Percentiles rank a stretch among this genome's conserved stretches.
Conservation (phyloP, 2,329 filamentous ascomycete species). For the Pseudocercospora fijiensis region DNA sequence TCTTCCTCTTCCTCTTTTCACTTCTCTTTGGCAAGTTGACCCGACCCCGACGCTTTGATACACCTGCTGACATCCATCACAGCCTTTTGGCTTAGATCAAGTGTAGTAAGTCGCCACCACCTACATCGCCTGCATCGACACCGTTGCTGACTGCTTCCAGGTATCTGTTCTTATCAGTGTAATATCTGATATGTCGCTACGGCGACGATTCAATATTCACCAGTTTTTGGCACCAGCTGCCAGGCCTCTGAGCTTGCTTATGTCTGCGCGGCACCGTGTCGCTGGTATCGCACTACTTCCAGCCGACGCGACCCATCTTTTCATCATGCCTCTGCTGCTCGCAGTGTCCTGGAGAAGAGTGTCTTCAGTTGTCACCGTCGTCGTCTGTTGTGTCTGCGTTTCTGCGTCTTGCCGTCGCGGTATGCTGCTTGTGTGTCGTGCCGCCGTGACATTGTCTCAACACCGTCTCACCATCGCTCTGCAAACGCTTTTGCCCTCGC, state of each 20-base stretch:
- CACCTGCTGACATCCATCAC: not conserved
- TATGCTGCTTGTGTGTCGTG: not conserved
- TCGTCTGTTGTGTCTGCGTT: not conserved
- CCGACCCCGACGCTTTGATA: not conserved
- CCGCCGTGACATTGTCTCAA: not conserved
- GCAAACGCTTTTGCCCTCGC: not conserved
- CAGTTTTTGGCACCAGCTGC: not conserved
- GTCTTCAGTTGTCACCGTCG: not conserved
- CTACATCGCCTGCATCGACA: not conserved
- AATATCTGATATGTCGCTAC: constrained; percentile 1
- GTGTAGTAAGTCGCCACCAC: not conserved
- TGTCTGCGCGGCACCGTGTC: not conserved
- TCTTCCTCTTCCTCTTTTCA: not conserved
- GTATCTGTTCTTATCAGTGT: constrained; percentile 1
- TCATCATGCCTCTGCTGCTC: constrained; percentile 2
- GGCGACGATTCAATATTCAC: not conserved
- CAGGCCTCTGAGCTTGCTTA: not conserved
- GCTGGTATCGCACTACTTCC: not conserved
- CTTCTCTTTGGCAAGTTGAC: not conserved
- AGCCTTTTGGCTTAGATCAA: not conserved
- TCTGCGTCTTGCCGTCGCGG: not conserved
- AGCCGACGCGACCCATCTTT: constrained; percentile 1
- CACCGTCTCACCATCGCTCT: not conserved
- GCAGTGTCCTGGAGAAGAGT: constrained; percentile 4
- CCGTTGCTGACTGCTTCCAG: not conserved